Conservation (phyloP, 1,284 basidiomycete species). For the Papiliotrema terrestris region DNA sequence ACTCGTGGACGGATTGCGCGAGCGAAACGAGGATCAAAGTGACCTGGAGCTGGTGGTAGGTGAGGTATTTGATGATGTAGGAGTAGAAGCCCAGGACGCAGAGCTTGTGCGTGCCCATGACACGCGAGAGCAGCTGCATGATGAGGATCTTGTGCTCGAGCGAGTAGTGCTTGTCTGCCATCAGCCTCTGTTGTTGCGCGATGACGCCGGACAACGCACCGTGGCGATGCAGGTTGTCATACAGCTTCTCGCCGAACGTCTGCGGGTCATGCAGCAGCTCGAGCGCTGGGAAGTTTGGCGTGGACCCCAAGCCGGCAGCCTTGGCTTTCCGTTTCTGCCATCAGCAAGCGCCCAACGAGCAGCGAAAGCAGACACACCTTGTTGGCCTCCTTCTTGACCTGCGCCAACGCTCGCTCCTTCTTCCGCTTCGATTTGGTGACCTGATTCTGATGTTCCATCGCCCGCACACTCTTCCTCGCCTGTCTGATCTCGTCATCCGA, state of each 20-base stretch:
- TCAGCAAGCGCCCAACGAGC: not conserved
- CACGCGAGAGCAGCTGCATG: conserved; percentile 95
- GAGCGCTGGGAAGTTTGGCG: conserved; percentile 85
- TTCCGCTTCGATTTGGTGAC: conserved; percentile 91
- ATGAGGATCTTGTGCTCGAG: conserved; percentile 96
- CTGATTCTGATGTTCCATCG: conserved; percentile 73
- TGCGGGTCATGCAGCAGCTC: conserved; percentile 95
- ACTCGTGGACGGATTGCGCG: conserved; percentile 91
- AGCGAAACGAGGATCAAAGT: conserved; percentile 92
- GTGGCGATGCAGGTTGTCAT: conserved; percentile 76
- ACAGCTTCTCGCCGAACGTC: conserved; percentile 91
- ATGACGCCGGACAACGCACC: conserved; percentile 27
- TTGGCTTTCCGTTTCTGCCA: conserved; percentile 59
- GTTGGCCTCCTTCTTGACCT: conserved; percentile 57
- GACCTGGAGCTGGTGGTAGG: conserved; percentile 87
- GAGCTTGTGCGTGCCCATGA: conserved; percentile 90
- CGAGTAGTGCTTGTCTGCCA: conserved; percentile 78
- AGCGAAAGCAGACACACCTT: conserved; percentile 53
- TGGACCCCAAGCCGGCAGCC: conserved; percentile 48
- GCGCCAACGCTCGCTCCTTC: conserved; percentile 60
- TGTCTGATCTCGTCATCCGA: conserved; percentile 59
- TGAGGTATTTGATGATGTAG: conserved; percentile 88
- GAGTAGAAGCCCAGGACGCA: conserved; percentile 96
- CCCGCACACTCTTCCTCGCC: conserved; percentile 60
- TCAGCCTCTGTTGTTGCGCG: not conserved